These are phyloP conservation scores for Stagonosporopsis rhizophila DNA, from an alignment of 2,329 filamentous ascomycete genomes.

Conservation along the genomic window DNA sequence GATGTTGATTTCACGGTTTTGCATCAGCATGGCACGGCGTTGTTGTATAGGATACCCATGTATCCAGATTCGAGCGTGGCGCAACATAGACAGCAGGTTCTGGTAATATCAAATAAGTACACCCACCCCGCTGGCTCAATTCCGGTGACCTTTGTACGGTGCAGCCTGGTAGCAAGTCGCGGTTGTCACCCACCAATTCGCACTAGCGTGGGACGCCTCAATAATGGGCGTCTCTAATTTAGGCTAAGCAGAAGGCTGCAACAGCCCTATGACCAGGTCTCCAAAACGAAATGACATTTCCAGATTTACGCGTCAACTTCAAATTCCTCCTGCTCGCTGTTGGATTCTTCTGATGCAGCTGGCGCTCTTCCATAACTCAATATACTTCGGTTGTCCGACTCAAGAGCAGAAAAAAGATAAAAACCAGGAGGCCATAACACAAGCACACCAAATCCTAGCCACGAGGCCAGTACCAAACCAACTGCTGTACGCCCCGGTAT, in stretches of 20 bases:
- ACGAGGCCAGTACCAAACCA: background rate
- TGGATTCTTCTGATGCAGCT: background rate
- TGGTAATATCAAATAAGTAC: slow-evolving; percentile 3
- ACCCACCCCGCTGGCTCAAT: background rate
- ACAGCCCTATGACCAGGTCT: background rate
- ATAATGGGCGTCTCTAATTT: slow-evolving; percentile 1
- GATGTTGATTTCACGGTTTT: slow-evolving; percentile 1
- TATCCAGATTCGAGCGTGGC: background rate
- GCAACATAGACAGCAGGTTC: slow-evolving; percentile 12
- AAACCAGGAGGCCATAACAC: background rate
- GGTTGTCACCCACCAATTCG: background rate
- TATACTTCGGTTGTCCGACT: background rate
- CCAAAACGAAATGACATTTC: background rate
- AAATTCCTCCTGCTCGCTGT: background rate
- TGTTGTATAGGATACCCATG: slow-evolving; percentile 13
- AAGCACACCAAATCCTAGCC: background rate
- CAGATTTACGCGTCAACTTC: background rate
- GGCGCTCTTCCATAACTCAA: background rate
- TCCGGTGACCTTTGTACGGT: background rate
- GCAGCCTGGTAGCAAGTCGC: background rate
- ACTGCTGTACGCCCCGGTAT: too few species aligned
- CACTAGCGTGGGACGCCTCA: slow-evolving; percentile 17
- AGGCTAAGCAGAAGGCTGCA: slow-evolving; percentile 9
- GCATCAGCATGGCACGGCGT: slow-evolving; percentile 19
- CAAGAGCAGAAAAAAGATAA: background rate